phyloP scores from a whole-genome alignment of 2,329 filamentous ascomycete species.

The Ophiostoma australiae region DNA sequence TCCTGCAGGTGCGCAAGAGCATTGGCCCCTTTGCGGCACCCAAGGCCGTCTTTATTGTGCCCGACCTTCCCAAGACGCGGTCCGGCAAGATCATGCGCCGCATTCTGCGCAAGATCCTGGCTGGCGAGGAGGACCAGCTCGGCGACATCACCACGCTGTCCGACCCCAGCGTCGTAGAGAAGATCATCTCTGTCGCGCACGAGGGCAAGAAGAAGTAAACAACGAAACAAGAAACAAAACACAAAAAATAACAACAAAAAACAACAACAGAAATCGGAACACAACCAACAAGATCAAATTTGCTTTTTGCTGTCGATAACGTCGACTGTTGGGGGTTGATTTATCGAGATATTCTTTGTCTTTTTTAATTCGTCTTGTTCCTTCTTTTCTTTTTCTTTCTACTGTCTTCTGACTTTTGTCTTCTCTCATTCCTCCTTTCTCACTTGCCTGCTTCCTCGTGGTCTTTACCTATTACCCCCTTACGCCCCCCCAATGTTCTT shows the following conservation, averaged over 20 bases:
- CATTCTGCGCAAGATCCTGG: conserved; percentile 93
- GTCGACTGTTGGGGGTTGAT: background rate
- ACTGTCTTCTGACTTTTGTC: background rate
- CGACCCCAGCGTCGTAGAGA: conserved; percentile 81
- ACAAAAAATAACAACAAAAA: background rate
- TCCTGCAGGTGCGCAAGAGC: conserved; percentile 91
- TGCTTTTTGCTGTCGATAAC: background rate
- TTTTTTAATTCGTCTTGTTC: background rate
- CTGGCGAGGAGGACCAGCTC: conserved; percentile 93
- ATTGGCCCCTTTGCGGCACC: conserved; percentile 97
- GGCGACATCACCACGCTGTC: conserved; percentile 89
- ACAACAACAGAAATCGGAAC: conserved; percentile 1
- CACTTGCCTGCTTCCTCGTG: background rate
- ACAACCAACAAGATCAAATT: conserved; percentile 1
- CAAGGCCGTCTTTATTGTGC: conserved; percentile 85
- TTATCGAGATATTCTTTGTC: background rate
- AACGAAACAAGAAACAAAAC: background rate
- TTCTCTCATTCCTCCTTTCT: background rate
- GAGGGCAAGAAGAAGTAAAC: conserved; percentile 49
- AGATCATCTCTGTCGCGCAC: conserved; percentile 80
- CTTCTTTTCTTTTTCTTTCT: background rate
- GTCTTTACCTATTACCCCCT: conserved; percentile 5
- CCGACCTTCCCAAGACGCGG: conserved; percentile 93
- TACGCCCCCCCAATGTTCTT: background rate
- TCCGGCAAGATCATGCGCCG: conserved; percentile 99